Percentiles rank a stretch among this genome's conserved stretches.
phyloP scores from a whole-genome alignment of 1,284 basidiomycete genomes.

The Austroboletus niveus region DNA sequence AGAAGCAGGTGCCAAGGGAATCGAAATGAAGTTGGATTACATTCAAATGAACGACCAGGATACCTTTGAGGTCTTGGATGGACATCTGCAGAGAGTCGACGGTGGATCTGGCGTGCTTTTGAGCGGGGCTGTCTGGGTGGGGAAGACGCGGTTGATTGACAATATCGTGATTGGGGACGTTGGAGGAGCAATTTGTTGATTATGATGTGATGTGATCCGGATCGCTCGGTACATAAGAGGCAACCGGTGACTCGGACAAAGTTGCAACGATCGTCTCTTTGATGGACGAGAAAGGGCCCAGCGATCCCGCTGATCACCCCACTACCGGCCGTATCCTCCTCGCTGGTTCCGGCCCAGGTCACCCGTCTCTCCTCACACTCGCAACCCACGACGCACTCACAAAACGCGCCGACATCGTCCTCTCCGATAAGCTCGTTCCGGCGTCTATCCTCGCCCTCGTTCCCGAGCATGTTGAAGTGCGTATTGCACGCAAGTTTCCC shows the following conservation, averaged over 20 bases:
- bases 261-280: not conserved
- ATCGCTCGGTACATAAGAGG: no score
- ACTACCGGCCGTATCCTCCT: constrained; percentile 75
- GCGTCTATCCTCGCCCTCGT: constrained; percentile 86
- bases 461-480: constrained; percentile 65
- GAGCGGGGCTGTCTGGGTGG: constrained; percentile 88
- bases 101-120: constrained; percentile 58
- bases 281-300: constrained; percentile 7
- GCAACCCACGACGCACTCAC: constrained; percentile 84
- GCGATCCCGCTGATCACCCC: constrained; percentile 20
- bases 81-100: constrained; percentile 24
- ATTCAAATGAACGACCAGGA: constrained; percentile 84
- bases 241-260: no score
- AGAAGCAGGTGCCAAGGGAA: constrained; percentile 38
- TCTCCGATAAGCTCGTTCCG: constrained; percentile 98
- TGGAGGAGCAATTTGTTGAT: no score
- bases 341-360: constrained; percentile 93
- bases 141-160: constrained; percentile 89
- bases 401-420: constrained; percentile 77
- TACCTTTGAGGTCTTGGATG: constrained; percentile 65
- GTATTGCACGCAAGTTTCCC: constrained; percentile 95
- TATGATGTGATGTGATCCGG: no score
- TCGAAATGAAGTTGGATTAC: constrained; percentile 77
- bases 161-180: constrained; percentile 52
- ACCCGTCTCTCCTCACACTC: constrained; percentile 87